These are phyloP conservation scores for Funneliformis geosporum DNA, from an alignment of 192 early-diverging fungal genomes.

Conservation along the genomic window DNA sequence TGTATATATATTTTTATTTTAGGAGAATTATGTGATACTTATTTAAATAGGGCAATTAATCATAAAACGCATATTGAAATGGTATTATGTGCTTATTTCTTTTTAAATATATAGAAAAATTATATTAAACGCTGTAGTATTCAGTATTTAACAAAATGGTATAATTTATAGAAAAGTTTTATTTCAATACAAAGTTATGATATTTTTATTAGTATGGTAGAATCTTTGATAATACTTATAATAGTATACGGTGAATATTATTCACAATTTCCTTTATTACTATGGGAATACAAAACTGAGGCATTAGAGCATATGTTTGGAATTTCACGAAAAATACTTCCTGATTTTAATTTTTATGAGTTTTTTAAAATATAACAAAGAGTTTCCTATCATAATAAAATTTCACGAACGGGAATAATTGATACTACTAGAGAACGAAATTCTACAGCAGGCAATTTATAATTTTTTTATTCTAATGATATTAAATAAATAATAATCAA, in stretches of 20 bases:
- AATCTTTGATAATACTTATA: background rate
- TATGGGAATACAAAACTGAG: background rate
- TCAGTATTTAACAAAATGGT: background rate
- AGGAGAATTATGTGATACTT: background rate
- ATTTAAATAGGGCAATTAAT: background rate
- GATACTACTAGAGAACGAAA: no score
- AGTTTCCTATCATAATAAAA: no score
- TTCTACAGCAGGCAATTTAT: no score
- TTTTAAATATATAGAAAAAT: background rate
- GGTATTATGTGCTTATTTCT: background rate
- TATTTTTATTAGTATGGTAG: constrained; percentile 5
- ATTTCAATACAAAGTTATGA: constrained; percentile 8
- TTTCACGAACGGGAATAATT: no score
- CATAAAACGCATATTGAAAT: background rate
- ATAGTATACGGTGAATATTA: background rate
- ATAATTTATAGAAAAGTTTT: background rate
- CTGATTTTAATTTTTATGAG: background rate
- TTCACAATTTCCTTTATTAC: background rate
- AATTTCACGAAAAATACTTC: background rate
- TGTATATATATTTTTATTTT: background rate
- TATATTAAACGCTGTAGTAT: background rate
- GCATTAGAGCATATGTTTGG: background rate
- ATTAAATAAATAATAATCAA: no score
- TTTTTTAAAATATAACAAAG: constrained; percentile 10
- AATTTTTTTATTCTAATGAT: no score